Percentiles rank a stretch among this genome's conserved stretches.
phyloP scores from a whole-genome alignment of 257 asterid species.

The Nemophila menziesii region DNA sequence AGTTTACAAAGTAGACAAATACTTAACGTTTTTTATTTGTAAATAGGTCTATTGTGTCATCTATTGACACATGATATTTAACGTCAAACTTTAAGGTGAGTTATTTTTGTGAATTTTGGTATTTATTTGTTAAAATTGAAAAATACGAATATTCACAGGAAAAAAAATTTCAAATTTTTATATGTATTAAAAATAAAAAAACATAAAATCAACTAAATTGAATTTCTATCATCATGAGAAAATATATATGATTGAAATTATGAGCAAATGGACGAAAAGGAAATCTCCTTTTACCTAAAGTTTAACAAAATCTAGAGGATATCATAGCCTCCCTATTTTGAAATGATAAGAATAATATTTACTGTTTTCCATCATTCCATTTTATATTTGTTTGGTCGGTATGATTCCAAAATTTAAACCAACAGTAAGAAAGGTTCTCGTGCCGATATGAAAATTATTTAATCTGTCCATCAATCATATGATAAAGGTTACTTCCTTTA shows the following conservation, averaged over 20 bases:
- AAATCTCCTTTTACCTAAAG: slow-evolving; percentile 1
- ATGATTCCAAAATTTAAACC: slow-evolving; percentile 31
- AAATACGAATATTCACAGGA: too few relatives aligned
- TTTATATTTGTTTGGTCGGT: neutral
- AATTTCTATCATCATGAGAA: neutral
- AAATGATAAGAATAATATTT: slow-evolving; percentile 9
- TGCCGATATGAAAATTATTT: slow-evolving; percentile 8
- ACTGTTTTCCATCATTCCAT: neutral
- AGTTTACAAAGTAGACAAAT: too few relatives aligned
- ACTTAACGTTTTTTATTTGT: too few relatives aligned
- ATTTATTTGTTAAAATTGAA: too few relatives aligned
- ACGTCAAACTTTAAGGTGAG: too few relatives aligned
- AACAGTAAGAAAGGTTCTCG: slow-evolving; percentile 17
- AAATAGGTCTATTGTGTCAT: too few relatives aligned
- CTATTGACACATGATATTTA: too few relatives aligned
- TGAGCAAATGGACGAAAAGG: slow-evolving; percentile 3
- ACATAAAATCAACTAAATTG: too few relatives aligned
- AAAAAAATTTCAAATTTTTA: too few relatives aligned
- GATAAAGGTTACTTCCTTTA: slow-evolving; percentile 42
- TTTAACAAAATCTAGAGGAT: slow-evolving; percentile 7
- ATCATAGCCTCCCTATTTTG: slow-evolving; percentile 14
- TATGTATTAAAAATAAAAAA: too few relatives aligned
- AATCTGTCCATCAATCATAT: slow-evolving; percentile 34
- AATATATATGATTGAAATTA: neutral
- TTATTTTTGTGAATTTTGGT: too few relatives aligned